phyloP scores from a whole-genome alignment of 1,284 basidiomycete species.

The Tremellales sp. region DNA sequence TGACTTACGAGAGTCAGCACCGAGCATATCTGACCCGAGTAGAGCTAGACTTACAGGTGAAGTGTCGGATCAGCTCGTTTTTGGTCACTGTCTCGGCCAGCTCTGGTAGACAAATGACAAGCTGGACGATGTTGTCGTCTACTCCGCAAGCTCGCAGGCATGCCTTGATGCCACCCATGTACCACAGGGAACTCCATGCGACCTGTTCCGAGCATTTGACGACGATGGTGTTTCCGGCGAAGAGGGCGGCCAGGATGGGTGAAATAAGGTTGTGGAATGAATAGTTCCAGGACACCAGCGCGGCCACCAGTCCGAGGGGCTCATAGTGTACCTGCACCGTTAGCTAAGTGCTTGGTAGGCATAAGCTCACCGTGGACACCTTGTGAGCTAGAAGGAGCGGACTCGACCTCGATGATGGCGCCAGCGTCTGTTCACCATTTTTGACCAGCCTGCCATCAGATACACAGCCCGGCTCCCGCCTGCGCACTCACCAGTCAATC shows the following conservation, averaged over 20 bases:
- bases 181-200: constrained; percentile 79
- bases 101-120: constrained; percentile 84
- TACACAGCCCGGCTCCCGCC: not conserved
- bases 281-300: constrained; percentile 77
- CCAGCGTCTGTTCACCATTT: constrained; percentile 69
- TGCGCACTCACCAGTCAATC: constrained; percentile 55
- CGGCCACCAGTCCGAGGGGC: constrained; percentile 88
- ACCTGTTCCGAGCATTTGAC: constrained; percentile 92
- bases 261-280: constrained; percentile 88
- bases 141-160: constrained; percentile 74
- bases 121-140: constrained; percentile 75
- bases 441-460: constrained; percentile 62
- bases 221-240: constrained; percentile 84
- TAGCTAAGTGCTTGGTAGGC: not conserved
- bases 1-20: constrained; percentile 54
- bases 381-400: constrained; percentile 85
- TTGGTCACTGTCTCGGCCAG: constrained; percentile 76
- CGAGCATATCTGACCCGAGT: not conserved
- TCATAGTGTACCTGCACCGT: constrained; percentile 70
- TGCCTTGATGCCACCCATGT: constrained; percentile 67
- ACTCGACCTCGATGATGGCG: constrained; percentile 64
- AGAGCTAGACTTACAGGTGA: constrained; percentile 51
- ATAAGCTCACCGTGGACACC: constrained; percentile 47
- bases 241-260: constrained; percentile 83
- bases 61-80: constrained; percentile 68